phyloP scores from a whole-genome alignment of 106 monocot species.

The Allium cepa region DNA sequence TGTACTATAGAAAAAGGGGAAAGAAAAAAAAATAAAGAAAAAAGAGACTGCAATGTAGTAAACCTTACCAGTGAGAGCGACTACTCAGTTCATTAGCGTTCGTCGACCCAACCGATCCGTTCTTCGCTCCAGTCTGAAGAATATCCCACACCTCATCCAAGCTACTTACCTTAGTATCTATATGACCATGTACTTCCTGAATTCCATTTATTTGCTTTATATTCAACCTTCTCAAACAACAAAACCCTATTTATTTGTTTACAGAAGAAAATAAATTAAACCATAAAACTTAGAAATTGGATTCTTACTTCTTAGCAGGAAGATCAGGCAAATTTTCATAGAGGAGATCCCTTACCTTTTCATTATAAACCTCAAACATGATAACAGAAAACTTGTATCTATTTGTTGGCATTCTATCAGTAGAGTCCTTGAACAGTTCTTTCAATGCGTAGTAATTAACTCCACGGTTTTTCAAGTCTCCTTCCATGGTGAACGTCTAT shows the following conservation, averaged over 20 bases:
- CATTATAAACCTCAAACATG: constrained; percentile 95
- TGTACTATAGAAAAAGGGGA: too few relatives aligned
- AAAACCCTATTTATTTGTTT: too few relatives aligned
- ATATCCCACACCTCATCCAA: constrained; percentile 73
- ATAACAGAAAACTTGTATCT: constrained; percentile 63
- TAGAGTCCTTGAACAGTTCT: constrained; percentile 62
- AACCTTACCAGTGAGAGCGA: constrained; percentile 90
- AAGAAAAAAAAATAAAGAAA: too few relatives aligned
- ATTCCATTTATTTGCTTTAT: constrained; percentile 85
- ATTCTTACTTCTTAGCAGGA: constrained; percentile 54
- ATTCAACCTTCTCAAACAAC: constrained; percentile 91
- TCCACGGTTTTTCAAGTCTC: constrained; percentile 71
- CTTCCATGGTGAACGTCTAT: constrained; percentile 98
- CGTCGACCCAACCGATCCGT: constrained; percentile 84
- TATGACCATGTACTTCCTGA: constrained; percentile 75
- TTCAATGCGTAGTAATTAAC: constrained; percentile 87
- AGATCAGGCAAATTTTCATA: constrained; percentile 31
- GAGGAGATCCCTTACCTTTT: constrained; percentile 83
- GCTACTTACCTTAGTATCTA: constrained; percentile 42
- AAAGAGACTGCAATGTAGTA: too few relatives aligned
- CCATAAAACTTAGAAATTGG: too few relatives aligned
- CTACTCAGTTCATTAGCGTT: constrained; percentile 96
- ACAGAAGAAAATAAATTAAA: too few relatives aligned
- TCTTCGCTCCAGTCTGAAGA: constrained; percentile 55
- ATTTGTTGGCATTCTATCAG: constrained; percentile 21